A percentile compares a stretch with the other conserved stretches of the same genome.
Evolutionary conservation across 1,284 basidiomycete genomes (phyloP).

Genomic region (Puccinia horiana): DNA sequence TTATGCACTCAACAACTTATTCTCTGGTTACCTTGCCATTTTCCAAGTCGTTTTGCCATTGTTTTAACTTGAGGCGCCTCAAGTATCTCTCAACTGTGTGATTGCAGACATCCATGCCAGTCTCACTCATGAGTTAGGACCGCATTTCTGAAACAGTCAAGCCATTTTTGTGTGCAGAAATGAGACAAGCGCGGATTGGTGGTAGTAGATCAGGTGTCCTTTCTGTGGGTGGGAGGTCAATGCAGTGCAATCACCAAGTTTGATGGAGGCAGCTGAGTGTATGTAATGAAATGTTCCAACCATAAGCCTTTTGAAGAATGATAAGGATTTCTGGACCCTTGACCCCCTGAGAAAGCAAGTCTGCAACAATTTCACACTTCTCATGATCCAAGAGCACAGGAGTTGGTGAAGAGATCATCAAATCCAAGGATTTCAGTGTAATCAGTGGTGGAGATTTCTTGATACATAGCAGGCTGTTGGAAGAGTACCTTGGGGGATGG

Average conservation of each 20-base stretch:
- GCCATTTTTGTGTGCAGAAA: slow-evolving; percentile 2
- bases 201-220: neutral
- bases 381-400: neutral
- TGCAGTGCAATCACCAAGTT: neutral
- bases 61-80: neutral
- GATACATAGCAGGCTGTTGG: too few relatives aligned
- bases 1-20: neutral
- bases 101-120: neutral
- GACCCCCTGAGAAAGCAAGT: neutral
- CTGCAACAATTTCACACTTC: neutral
- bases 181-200: neutral
- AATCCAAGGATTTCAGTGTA: neutral
- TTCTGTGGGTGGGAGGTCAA: neutral
- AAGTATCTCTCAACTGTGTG: neutral
- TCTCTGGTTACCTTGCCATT: neutral
- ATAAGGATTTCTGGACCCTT: neutral
- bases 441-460: neutral
- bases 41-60: neutral
- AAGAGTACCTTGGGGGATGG: too few relatives aligned
- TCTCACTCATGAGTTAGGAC: neutral
- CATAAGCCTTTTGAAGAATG: neutral
- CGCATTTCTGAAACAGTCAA: neutral
- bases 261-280: neutral
- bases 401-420: neutral
- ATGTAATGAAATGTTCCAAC: neutral